Conservation (phyloP, 2,329 filamentous ascomycete species). For the Ceratocystis diversiconidia region DNA sequence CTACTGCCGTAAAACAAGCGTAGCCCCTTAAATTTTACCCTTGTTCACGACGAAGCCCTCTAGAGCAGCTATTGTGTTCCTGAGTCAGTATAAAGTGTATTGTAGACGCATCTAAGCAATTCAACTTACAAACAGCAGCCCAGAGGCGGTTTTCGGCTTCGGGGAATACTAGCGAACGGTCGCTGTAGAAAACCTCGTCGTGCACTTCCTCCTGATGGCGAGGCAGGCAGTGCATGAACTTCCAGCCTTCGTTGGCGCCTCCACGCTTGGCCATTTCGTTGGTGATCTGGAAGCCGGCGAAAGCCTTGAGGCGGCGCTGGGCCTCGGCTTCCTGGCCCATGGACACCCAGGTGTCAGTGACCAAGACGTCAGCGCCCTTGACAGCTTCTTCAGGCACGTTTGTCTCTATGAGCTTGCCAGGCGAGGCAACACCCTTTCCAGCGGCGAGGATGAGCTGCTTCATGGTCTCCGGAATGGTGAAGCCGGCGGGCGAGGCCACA, state of each 20-base stretch:
- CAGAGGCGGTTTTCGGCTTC: slow-evolving; percentile 93
- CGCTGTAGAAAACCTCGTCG: slow-evolving; percentile 87
- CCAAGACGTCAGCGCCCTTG: slow-evolving; percentile 72
- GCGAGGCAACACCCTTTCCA: slow-evolving; percentile 38
- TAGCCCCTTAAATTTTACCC: slow-evolving; percentile 47
- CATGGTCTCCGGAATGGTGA: slow-evolving; percentile 67
- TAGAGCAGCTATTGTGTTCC: slow-evolving; percentile 45
- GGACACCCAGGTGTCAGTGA: slow-evolving; percentile 95
- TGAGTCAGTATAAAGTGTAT: slow-evolving; percentile 4
- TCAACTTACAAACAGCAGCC: slow-evolving; percentile 59
- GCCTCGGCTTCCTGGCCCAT: slow-evolving; percentile 93
- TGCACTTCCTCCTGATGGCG: slow-evolving; percentile 84
- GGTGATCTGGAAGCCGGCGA: slow-evolving; percentile 85
- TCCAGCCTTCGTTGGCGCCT: slow-evolving; percentile 79
- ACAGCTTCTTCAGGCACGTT: slow-evolving; percentile 72
- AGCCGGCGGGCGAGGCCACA: slow-evolving; percentile 75
- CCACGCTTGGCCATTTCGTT: slow-evolving; percentile 68
- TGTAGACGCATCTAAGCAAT: background rate
- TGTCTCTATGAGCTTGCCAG: slow-evolving; percentile 60
- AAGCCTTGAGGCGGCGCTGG: slow-evolving; percentile 61
- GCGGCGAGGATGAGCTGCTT: slow-evolving; percentile 54
- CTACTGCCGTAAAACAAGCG: too few species aligned
- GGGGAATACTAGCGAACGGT: slow-evolving; percentile 72
- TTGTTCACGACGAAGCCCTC: slow-evolving; percentile 92
- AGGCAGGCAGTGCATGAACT: slow-evolving; percentile 97